Evolutionary conservation across 1,284 basidiomycete genomes (phyloP), one percentile per base, ranked within the genome.

Genomic region (Cutaneotrichosporon dermatis): DNA sequence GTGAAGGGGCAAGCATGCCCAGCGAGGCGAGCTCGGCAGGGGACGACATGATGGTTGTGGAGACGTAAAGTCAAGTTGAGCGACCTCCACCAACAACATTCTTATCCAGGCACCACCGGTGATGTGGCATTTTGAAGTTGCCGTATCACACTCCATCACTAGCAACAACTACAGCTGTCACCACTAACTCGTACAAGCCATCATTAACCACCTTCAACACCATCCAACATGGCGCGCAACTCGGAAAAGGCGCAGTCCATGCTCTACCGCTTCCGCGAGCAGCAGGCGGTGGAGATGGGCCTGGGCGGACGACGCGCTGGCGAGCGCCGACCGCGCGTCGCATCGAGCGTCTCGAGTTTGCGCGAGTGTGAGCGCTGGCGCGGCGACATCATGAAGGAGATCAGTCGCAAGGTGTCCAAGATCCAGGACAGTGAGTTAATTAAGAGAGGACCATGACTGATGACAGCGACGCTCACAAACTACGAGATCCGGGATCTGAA

Each of bases 231-330:
- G 92, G 92, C 92, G 68, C 89, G 92, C 79, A 96, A 96, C 88
- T 89, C 92, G 77, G 93, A 96, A 79, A 97, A 96, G 77, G 90
- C 92, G 0, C 92, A 95, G 79, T 96, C 93, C 51, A 98, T 97
- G 93, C 85, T 99, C 54, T 97, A 96, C 79, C 92, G 95, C 66
- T 99, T 99, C 79, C 89, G 95, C 60, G 93, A 98, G 79, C 90
- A 91, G 55, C 95, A 99, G 78, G 92, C 92, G 0, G 88, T 89
- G 54, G 95, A 98, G 80, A 87, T 98, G 70, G 95, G 95, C 13
- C 82, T 98, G 33, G 87, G 88, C 15, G 69, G 68, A 51, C 62
- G 73, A 9, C 88, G 88, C 16, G 85, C 88, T 57, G 82, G 82
- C 16, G 91, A 92, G 76, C 85, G 88, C 39, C 82, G 95, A 35